Evolutionary conservation across 441 rosid genomes (phyloP), one percentile per base, ranked within the genome.

Genomic region (Adansonia madagascariensis): DNA sequence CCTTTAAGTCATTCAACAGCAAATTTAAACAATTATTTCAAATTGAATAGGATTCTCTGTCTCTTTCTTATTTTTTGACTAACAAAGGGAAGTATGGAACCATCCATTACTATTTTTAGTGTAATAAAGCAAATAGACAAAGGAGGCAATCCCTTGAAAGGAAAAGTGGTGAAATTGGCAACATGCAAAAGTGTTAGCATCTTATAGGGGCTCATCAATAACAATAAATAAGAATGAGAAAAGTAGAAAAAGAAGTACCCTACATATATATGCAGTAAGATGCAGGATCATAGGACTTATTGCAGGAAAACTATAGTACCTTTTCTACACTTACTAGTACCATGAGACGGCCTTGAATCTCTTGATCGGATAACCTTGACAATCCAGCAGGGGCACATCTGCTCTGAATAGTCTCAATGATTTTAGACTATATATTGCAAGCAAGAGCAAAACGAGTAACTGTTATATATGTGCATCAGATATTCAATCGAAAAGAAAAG

Each of bases 351-450:
- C 94, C 90, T 55, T 90, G 94, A 76, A 96, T 91, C 89, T 96
- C 92, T 82, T 89, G 91, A 79, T 94, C 97, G 70, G 98, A 92
- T 77, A 96, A 86, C 68, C 97, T 91, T 75, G 98, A 91, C 88
- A 96, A 96, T 50, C 98, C 92, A 79, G 94, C 98, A 27, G 92
- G 85, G 2, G 99, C 98, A 80, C 99, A 92, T 91, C 98, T 86
- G 84, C 99, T 96, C 90, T 96, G 99, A 83, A 96, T 96, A 46
- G 99, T 98, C 84, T 94, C 98, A 73, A 94, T 96, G 71, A 94
- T 85, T 86, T 94, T 96, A 44, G 97, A 27, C 86, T 46, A 96
- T 0, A 88, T 85, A 77, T 92, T 94, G 83, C 99, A 94, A 27
- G 98, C 99, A 73, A 95, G 97, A 73, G 99, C 96, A 88, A 95